phyloP scores from a whole-genome alignment of 2,329 filamentous ascomycete genomes.

The Pseudogymnoascus sp. region DNA sequence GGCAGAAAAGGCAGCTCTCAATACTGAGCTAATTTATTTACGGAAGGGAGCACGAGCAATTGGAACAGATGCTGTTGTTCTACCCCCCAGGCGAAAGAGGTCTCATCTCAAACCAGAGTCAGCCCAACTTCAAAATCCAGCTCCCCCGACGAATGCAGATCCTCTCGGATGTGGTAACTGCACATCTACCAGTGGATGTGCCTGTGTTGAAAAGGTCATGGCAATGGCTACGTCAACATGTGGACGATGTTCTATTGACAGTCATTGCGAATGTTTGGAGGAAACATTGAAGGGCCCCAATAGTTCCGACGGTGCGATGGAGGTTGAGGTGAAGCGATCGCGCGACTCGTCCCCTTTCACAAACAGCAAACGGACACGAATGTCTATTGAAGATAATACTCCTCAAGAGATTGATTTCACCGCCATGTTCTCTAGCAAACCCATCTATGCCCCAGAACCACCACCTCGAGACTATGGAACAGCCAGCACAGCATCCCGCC shows the following conservation, averaged over 20 bases:
- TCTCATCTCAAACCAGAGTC: slow-evolving; percentile 2
- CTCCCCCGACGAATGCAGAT: slow-evolving; percentile 15
- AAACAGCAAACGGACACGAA: slow-evolving; percentile 45
- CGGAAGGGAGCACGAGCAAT: slow-evolving; percentile 25
- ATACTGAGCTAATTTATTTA: slow-evolving; percentile 33
- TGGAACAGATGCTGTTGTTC: slow-evolving; percentile 33
- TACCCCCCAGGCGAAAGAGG: slow-evolving; percentile 29
- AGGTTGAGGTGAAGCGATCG: slow-evolving; percentile 24
- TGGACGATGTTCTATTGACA: slow-evolving; percentile 55
- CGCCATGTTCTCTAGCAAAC: slow-evolving; percentile 47
- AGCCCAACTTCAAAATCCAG: slow-evolving; percentile 18
- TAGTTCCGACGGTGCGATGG: neutral
- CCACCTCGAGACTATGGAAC: slow-evolving; percentile 21
- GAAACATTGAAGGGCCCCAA: slow-evolving; percentile 31
- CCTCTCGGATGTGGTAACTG: slow-evolving; percentile 48
- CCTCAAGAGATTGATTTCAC: slow-evolving; percentile 69
- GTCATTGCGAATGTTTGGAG: slow-evolving; percentile 54
- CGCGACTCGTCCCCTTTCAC: slow-evolving; percentile 19
- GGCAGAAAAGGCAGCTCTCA: slow-evolving; percentile 36
- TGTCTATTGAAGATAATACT: slow-evolving; percentile 35
- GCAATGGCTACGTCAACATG: slow-evolving; percentile 51
- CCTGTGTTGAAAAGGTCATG: slow-evolving; percentile 52
- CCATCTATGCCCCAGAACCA: slow-evolving; percentile 14
- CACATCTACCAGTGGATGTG: slow-evolving; percentile 44
- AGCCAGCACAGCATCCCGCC: slow-evolving; percentile 23